phyloP scores from a whole-genome alignment of 345 rosid genomes.

The Euphorbia pulcherrima region DNA sequence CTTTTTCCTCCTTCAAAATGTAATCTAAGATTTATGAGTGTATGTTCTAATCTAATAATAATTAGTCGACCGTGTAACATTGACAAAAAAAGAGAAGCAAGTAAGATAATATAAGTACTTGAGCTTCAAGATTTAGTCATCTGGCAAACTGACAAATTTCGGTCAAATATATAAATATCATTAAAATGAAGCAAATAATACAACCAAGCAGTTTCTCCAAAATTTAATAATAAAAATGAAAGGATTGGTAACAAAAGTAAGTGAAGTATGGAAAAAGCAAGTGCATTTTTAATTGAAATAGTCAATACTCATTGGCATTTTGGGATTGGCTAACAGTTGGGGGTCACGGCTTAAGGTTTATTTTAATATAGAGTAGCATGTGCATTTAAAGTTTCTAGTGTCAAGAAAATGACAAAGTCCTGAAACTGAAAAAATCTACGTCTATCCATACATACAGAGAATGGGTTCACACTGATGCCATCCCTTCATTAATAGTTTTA shows the following conservation, averaged over 20 bases:
- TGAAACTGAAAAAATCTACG: not conserved
- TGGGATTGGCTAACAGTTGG: not conserved
- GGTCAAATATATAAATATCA: not conserved
- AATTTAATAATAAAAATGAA: slow-evolving; percentile 1
- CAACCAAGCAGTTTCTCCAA: not conserved
- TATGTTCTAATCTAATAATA: not conserved
- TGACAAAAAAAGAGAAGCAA: not conserved
- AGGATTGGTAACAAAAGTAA: slow-evolving; percentile 5
- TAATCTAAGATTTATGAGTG: not conserved
- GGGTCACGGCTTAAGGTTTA: not conserved
- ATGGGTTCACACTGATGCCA: slow-evolving; percentile 17
- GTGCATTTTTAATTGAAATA: not conserved
- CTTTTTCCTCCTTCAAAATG: not conserved
- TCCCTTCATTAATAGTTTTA: not conserved
- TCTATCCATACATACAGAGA: slow-evolving; percentile 13
- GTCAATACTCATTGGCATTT: not conserved
- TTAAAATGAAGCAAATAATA: slow-evolving; percentile 9
- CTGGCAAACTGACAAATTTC: not conserved
- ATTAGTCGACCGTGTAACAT: not conserved
- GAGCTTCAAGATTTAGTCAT: not conserved
- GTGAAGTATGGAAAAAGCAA: slow-evolving; percentile 10
- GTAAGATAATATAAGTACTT: not conserved
- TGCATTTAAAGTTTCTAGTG: slow-evolving; percentile 13
- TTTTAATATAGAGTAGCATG: slow-evolving; percentile 12
- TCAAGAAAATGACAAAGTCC: slow-evolving; percentile 11